phyloP scores from a whole-genome alignment of 179 eudicot genomes.

The Spinacia oleracea region DNA sequence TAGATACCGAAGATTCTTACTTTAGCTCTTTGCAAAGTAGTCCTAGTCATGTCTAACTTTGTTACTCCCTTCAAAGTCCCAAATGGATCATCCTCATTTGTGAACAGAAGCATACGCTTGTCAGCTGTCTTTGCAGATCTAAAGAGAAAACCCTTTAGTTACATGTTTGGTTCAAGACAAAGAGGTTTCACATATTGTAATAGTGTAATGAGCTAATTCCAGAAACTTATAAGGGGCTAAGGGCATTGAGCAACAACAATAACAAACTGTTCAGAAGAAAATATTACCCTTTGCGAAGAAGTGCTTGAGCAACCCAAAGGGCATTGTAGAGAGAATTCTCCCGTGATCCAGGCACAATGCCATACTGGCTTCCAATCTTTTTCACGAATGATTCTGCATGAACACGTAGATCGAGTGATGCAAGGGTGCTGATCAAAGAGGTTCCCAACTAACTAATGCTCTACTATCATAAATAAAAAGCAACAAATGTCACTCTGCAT shows the following conservation, averaged over 20 bases:
- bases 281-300: conserved; percentile 86
- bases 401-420: neutral
- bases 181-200: neutral
- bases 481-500: neutral
- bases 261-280: neutral
- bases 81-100: conserved; percentile 98
- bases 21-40: conserved; percentile 94
- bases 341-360: conserved; percentile 76
- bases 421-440: conserved; percentile 6
- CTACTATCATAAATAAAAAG: neutral
- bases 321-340: conserved; percentile 92
- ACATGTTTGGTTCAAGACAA: conserved; percentile 8
- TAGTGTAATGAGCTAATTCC: neutral
- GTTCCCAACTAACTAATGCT: neutral
- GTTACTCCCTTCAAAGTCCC: conserved; percentile 75
- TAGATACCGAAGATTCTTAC: conserved; percentile 37
- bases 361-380: conserved; percentile 81
- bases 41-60: conserved; percentile 86
- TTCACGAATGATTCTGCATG: conserved; percentile 68
- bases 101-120: conserved; percentile 77
- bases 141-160: conserved; percentile 22
- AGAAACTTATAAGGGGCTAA: neutral
- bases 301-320: conserved; percentile 95
- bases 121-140: conserved; percentile 88
- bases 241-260: conserved; percentile 6